Conservation (phyloP, 257 asterid genomes). For the Plectranthus barbatus region DNA sequence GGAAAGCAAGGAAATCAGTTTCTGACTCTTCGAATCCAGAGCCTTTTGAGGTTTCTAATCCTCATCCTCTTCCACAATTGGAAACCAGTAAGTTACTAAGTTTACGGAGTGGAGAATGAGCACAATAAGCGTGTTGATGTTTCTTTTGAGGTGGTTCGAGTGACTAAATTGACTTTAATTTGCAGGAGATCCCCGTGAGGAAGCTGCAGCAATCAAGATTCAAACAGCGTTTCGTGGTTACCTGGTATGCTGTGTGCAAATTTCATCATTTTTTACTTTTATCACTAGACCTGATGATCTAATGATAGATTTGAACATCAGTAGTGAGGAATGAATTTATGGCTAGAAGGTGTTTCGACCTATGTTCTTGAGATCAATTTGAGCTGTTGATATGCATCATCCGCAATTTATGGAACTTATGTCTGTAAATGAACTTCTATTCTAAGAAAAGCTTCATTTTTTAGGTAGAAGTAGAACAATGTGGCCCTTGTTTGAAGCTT, state of each 20-base stretch:
- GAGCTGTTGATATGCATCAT: not conserved
- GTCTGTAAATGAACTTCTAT: not conserved
- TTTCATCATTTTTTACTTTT: not conserved
- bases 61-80: conserved; percentile 33
- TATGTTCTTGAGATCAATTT: not conserved
- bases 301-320: not conserved
- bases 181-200: conserved; percentile 50
- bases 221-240: conserved; percentile 85
- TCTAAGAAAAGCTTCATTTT: not conserved
- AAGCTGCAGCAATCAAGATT: conserved; percentile 59
- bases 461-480: no score
- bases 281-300: not conserved
- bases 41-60: conserved; percentile 30
- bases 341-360: not conserved
- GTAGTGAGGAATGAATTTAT: not conserved
- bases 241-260: conserved; percentile 32
- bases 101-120: conserved; percentile 47
- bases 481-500: not conserved
- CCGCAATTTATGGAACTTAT: not conserved
- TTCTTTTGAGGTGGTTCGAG: conserved; percentile 41
- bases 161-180: conserved; percentile 27
- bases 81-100: conserved; percentile 36
- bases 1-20: conserved; percentile 32
- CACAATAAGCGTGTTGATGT: conserved; percentile 43
- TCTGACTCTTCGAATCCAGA: conserved; percentile 28